A percentile compares a stretch with the other conserved stretches of the same genome.
phyloP scores from a whole-genome alignment of 495 filamentous ascomycete genomes.

The Bombardia bombarda region DNA sequence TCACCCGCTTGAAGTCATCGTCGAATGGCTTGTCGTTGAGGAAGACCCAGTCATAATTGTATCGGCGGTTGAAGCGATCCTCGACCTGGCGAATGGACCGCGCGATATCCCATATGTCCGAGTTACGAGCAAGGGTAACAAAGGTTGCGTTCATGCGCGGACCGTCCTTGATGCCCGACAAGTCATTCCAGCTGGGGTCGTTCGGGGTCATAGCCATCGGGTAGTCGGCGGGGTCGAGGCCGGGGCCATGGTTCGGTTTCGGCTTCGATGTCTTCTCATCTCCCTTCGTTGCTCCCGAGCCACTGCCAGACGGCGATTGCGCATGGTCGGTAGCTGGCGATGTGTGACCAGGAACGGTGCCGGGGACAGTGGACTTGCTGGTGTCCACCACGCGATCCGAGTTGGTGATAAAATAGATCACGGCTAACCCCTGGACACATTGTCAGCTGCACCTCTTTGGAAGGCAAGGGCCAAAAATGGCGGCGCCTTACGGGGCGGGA shows the following conservation, averaged over 20 bases:
- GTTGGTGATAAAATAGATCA: neutral
- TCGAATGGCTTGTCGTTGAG: conserved; percentile 93
- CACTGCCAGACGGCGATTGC: no score
- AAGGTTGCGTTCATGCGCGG: conserved; percentile 92
- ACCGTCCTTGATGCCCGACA: conserved; percentile 46
- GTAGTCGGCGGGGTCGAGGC: conserved; percentile 37
- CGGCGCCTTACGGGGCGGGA: no score
- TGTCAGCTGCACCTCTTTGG: no score
- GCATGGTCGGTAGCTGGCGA: no score
- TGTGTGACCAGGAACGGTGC: no score
- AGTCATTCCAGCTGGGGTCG: conserved; percentile 39
- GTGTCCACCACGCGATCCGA: no score
- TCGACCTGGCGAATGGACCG: conserved; percentile 91
- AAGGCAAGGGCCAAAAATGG: no score
- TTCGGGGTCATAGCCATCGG: conserved; percentile 38
- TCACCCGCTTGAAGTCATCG: conserved; percentile 85
- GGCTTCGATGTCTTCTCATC: neutral
- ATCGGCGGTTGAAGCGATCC: conserved; percentile 93
- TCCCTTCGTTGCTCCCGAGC: neutral
- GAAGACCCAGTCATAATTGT: conserved; percentile 99
- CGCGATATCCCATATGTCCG: conserved; percentile 92
- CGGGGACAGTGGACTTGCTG: no score
- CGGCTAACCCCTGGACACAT: conserved; percentile 1
- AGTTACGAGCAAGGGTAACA: conserved; percentile 87
- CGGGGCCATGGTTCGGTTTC: neutral